phyloP scores from a whole-genome alignment of 2,329 filamentous ascomycete genomes.

The Monosporascus sp. region DNA sequence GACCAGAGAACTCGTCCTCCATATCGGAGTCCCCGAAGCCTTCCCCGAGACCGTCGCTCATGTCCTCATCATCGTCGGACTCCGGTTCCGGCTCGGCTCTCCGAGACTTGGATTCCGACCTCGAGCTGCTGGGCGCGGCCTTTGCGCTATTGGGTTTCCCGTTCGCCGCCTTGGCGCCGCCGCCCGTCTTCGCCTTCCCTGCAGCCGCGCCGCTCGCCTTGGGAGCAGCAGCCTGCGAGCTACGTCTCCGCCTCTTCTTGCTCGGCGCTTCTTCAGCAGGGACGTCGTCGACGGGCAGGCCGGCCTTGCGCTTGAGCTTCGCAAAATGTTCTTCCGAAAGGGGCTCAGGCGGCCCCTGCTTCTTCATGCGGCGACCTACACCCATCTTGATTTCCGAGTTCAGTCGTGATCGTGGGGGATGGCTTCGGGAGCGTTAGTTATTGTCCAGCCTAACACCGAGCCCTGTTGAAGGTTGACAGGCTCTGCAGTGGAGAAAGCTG shows the following conservation, averaged over 20 bases:
- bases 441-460: too few relatives aligned
- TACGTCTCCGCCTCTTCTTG: slow-evolving; percentile 56
- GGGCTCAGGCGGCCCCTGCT: slow-evolving; percentile 81
- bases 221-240: slow-evolving; percentile 24
- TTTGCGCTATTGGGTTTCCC: slow-evolving; percentile 23
- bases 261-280: slow-evolving; percentile 45
- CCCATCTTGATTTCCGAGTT: slow-evolving; percentile 61
- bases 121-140: slow-evolving; percentile 22
- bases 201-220: slow-evolving; percentile 27
- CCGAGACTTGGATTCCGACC: slow-evolving; percentile 28
- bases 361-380: slow-evolving; percentile 86
- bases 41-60: slow-evolving; percentile 40
- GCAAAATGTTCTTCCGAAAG: slow-evolving; percentile 76
- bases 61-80: slow-evolving; percentile 36
- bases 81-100: slow-evolving; percentile 33
- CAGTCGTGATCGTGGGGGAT: background rate
- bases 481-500: too few relatives aligned
- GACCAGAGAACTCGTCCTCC: slow-evolving; percentile 34
- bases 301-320: slow-evolving; percentile 80
- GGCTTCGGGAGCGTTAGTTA: too few relatives aligned
- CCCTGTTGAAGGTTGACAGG: too few relatives aligned
- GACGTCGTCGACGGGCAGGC: slow-evolving; percentile 55
- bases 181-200: slow-evolving; percentile 17
- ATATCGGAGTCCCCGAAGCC: slow-evolving; percentile 34
- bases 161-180: slow-evolving; percentile 26